Evolutionary conservation across 768 basidiomycete genomes (phyloP), one percentile per base, ranked within the genome.

Genomic region (Tephrocybe rancida): DNA sequence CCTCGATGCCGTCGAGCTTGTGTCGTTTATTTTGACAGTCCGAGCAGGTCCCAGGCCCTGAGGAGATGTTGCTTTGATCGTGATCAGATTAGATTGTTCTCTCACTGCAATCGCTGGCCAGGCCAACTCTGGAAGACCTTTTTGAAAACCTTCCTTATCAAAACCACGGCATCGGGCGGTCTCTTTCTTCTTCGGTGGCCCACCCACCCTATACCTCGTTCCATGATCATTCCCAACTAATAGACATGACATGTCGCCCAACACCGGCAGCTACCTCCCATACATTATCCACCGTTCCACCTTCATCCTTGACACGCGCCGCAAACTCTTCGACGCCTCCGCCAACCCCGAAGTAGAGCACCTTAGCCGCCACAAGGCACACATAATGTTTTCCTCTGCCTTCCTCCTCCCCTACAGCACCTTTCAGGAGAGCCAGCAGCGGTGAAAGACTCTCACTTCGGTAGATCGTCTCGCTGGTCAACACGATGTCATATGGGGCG

Each of bases 381-480:
- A 77, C 41, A 57, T 67, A 70, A 14, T 55, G 32, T 14, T 42
- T 32, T 8, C 42, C 24, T 22, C 58, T 10, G 44, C 26, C 50
- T 44, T 48, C 52, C 25, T 53, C 52, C 24, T 56, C 37, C 50
- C 74, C 75, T 11, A 80, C 75, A 0, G 64, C 50, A 13, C 42
- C 44, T 46, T 71, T 70, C 66, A 91, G 62, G 18, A 88, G 66
- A 30, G 70, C 61, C 19, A 90, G 68, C 37, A 99, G 73, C 24
- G 84, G 71, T 0, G 73, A 71, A 2, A 96, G 76, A 56, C 82
- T 87, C 1, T 84, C 80, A 10, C 76, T 71, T 24, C 84, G 77
- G 64, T 99, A 98, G 19, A 98, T 92, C 35, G 96, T 98, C 71
- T 99, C 96, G 22, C 92, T 91, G 0, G 94, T 93, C 45, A 98